Evolutionary conservation across 192 early-diverging fungal genomes (phyloP).

Genomic region (Coemansia sp.): DNA sequence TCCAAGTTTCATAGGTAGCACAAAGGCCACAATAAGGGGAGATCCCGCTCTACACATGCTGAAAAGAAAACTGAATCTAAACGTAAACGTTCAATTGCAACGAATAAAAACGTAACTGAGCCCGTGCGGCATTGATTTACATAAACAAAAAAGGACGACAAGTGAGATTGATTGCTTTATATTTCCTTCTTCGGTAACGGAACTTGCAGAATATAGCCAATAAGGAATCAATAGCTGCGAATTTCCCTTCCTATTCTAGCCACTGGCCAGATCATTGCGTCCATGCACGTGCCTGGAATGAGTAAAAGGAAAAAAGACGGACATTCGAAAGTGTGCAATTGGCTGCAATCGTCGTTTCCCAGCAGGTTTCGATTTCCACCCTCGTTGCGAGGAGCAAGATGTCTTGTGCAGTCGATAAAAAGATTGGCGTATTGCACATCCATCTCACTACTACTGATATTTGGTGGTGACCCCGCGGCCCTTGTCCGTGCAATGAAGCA

Average conservation of each 20-base stretch:
- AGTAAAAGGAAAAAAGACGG: not conserved
- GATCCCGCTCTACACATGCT: no score
- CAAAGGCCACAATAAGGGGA: no score
- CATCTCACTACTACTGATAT: no score
- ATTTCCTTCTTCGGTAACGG: not conserved
- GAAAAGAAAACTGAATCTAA: no score
- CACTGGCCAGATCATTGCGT: not conserved
- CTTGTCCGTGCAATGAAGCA: no score
- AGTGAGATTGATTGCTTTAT: no score
- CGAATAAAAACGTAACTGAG: no score
- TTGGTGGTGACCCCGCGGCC: no score
- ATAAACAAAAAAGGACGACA: no score
- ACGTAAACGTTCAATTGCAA: no score
- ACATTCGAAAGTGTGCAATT: not conserved
- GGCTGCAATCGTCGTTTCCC: not conserved
- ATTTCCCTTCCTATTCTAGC: not conserved
- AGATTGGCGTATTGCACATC: not conserved
- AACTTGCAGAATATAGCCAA: not conserved
- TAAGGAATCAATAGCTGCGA: not conserved
- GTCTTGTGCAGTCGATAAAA: not conserved
- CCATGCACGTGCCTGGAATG: not conserved
- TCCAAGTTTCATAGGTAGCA: no score
- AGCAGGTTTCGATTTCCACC: not conserved
- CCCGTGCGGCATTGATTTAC: no score
- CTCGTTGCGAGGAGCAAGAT: not conserved